phyloP scores from a whole-genome alignment of 192 early-diverging fungal genomes.

The Backusella luteola region DNA sequence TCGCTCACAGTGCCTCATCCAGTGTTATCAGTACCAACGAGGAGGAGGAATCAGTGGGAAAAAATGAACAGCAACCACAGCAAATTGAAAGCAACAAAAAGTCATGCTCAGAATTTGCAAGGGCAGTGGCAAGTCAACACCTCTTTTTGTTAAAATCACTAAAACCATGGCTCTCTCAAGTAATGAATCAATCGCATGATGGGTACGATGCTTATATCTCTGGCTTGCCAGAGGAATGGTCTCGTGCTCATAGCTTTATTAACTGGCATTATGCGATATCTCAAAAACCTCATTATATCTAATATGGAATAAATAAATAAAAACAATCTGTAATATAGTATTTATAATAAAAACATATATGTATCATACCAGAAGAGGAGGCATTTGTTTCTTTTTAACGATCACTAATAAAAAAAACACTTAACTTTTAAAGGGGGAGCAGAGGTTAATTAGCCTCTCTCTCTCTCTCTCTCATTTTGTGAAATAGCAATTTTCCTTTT shows the following conservation, averaged over 20 bases:
- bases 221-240: constrained; percentile 27
- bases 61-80: background rate
- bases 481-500: background rate
- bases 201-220: constrained; percentile 19
- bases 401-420: background rate
- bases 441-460: background rate
- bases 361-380: background rate
- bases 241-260: constrained; percentile 19
- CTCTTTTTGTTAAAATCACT: constrained; percentile 20
- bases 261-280: constrained; percentile 35
- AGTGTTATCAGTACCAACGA: background rate
- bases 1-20: background rate
- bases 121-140: constrained; percentile 25
- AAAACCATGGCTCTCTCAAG: constrained; percentile 21
- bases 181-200: constrained; percentile 5
- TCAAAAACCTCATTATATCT: constrained; percentile 28
- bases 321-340: background rate
- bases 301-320: constrained; percentile 2
- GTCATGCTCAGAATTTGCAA: constrained; percentile 27
- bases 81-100: background rate
- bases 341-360: background rate
- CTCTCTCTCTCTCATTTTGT: background rate
- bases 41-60: background rate
- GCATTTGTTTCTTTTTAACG: background rate
- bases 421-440: background rate